Evolutionary conservation across 345 rosid species (phyloP), one percentile per base, ranked within the genome.

Genomic region (Sapria himalayana): DNA sequence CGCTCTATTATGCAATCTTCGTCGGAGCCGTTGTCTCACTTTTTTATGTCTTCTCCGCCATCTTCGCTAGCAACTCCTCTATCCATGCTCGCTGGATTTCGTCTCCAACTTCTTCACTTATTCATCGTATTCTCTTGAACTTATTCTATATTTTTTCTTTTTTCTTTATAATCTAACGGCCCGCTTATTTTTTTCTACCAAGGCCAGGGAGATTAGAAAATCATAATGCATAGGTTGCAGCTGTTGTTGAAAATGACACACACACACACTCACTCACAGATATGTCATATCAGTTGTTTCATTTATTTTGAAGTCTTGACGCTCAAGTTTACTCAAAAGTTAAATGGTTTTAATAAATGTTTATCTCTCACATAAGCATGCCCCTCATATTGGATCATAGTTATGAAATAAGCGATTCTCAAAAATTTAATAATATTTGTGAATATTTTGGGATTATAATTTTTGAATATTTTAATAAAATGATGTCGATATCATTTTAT

Each of bases 11-110:
- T 14, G 64, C 95, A 7, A 93, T 82, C 39, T 48, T 82, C 45
- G 51, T 73, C 9, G 98, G 98, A 21, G 66, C 73, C 19, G 45
- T 77, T 48, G 62, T 89, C 48, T 82, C 95, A 18, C 62, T 93
- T 19, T 63, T 79, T 33, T 89, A 71, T 53, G 84, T 89, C 48
- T 77, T 76, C 70, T 76, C 98, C n/a, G 81, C 93, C 9, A 45
- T 79, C 54, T 71, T 71, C 65, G 69, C 98, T 31, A 56, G 78
- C 39, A 21, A 59, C 47, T 49, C 51, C 69, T 13, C 62, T 43
- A 46, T 59, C 57, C 53, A 71, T 50, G 41, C 73, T 41, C 43
- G 66, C 10, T 72, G 82, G 82, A 61, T 73, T 39, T 74, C 91
- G 16, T 55, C 91, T 42, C 71, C 81, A 43, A 46, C 63, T 7